These are phyloP conservation scores for Hortiboletus flavorubellus DNA, from an alignment of 768 basidiomycete species.

Conservation along the genomic window DNA sequence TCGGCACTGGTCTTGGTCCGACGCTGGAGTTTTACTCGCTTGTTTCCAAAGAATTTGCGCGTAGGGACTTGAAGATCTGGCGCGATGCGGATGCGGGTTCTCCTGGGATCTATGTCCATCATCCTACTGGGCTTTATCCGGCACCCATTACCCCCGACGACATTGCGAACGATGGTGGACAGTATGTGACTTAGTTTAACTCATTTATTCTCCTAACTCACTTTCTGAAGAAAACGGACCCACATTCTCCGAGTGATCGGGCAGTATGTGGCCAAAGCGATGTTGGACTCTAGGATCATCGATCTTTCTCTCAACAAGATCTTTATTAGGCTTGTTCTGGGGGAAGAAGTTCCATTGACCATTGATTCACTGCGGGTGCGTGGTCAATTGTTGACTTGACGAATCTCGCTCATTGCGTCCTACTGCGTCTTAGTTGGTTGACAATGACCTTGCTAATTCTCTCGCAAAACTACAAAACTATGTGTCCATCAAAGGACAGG, in stretches of 20 bases:
- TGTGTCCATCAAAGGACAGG: conserved; percentile 43
- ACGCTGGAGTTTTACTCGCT: conserved; percentile 99
- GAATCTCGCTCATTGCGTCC: conserved; percentile 5
- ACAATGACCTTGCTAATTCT: conserved; percentile 81
- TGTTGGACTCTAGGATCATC: conserved; percentile 96
- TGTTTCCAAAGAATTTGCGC: conserved; percentile 92
- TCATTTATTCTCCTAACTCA: not conserved
- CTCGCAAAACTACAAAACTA: conserved; percentile 75
- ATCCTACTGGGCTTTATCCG: conserved; percentile 86
- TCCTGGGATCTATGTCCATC: conserved; percentile 70
- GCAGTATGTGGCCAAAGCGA: conserved; percentile 94
- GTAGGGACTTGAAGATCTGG: conserved; percentile 88
- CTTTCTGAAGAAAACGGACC: conserved; percentile 62
- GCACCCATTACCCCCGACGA: conserved; percentile 73
- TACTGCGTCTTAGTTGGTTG: conserved; percentile 65
- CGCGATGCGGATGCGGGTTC: conserved; percentile 71
- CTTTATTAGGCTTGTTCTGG: conserved; percentile 89
- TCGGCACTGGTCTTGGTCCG: conserved; percentile 95
- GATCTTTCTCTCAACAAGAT: conserved; percentile 92
- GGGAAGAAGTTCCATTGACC: conserved; percentile 79
- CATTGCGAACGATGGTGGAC: conserved; percentile 67
- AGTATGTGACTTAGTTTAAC: conserved; percentile 44
- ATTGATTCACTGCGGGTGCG: conserved; percentile 79
- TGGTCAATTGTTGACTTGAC: conserved; percentile 1
- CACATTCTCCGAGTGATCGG: conserved; percentile 89